phyloP scores from a whole-genome alignment of 768 basidiomycete genomes.

The Lactarius sanguifluus region DNA sequence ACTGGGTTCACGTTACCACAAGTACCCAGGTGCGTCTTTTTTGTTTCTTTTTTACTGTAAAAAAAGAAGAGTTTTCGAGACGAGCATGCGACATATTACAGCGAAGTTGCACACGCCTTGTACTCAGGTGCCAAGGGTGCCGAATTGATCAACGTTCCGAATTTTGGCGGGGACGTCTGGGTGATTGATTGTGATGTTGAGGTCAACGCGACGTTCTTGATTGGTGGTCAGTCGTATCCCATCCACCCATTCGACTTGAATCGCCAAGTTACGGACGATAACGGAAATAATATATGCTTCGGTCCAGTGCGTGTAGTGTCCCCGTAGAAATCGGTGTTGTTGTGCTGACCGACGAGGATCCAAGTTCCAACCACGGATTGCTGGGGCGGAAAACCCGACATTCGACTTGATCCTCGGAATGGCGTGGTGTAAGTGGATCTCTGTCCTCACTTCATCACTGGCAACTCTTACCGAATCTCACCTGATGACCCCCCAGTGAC shows the following conservation, averaged over 20 bases:
- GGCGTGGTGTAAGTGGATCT: slow-evolving; percentile 55
- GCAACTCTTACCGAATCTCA: not conserved
- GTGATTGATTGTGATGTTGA: slow-evolving; percentile 60
- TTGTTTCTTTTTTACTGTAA: not conserved
- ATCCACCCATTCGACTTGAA: slow-evolving; percentile 67
- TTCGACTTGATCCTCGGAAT: slow-evolving; percentile 73
- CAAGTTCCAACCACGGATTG: slow-evolving; percentile 67
- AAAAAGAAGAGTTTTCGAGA: not conserved
- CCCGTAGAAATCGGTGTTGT: not conserved
- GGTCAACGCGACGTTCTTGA: slow-evolving; percentile 64
- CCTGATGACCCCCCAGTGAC: slow-evolving; percentile 46
- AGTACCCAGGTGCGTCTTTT: slow-evolving; percentile 44
- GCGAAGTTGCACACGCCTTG: slow-evolving; percentile 55
- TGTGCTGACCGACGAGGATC: not conserved
- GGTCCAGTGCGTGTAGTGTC: slow-evolving; percentile 34
- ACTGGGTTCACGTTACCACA: slow-evolving; percentile 70
- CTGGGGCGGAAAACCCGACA: slow-evolving; percentile 49
- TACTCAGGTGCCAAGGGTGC: slow-evolving; percentile 58
- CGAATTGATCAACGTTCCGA: slow-evolving; percentile 40
- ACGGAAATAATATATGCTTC: slow-evolving; percentile 36
- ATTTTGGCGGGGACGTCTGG: slow-evolving; percentile 52
- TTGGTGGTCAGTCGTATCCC: slow-evolving; percentile 54
- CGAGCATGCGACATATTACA: slow-evolving; percentile 28
- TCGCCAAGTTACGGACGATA: slow-evolving; percentile 35
- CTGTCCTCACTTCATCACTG: not conserved